These are phyloP conservation scores for Gamsiella multidivaricata DNA, from an alignment of 192 early-diverging fungal genomes.

Conservation along the genomic window DNA sequence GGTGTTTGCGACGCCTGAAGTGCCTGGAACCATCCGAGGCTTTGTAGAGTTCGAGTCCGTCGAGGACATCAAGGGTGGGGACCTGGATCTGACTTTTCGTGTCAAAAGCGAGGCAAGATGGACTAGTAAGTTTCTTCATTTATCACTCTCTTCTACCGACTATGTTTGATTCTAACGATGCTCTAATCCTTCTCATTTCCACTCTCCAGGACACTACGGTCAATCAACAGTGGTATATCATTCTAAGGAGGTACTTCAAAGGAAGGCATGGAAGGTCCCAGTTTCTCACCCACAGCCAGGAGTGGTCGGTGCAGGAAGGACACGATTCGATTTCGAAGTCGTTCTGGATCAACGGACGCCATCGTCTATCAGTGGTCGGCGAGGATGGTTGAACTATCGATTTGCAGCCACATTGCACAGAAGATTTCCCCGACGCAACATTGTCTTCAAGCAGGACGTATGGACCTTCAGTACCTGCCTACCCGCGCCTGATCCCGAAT, in stretches of 20 bases:
- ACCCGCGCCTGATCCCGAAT: constrained; percentile 12
- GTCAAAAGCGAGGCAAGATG: constrained; percentile 36
- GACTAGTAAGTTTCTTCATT: constrained; percentile 22
- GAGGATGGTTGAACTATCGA: constrained; percentile 36
- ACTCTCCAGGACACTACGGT: constrained; percentile 12
- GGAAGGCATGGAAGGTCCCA: constrained; percentile 14
- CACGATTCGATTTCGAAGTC: constrained; percentile 29
- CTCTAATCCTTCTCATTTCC: not conserved
- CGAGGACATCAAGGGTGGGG: constrained; percentile 29
- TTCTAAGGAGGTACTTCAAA: constrained; percentile 31
- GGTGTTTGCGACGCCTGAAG: constrained; percentile 31
- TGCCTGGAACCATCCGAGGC: constrained; percentile 11
- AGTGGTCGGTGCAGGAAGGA: constrained; percentile 20
- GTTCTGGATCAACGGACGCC: constrained; percentile 11
- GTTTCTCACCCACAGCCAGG: constrained; percentile 12
- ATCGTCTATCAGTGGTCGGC: constrained; percentile 19
- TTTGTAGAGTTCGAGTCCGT: constrained; percentile 33
- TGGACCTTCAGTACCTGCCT: constrained; percentile 36
- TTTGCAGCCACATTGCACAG: constrained; percentile 20
- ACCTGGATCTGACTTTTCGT: constrained; percentile 27
- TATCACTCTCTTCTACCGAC: not conserved
- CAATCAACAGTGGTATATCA: constrained; percentile 8
- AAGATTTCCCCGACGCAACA: constrained; percentile 21
- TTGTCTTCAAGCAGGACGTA: constrained; percentile 28
- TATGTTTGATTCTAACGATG: not conserved